phyloP scores from a whole-genome alignment of 2,329 filamentous ascomycete species.

The Ascochyta pisi region DNA sequence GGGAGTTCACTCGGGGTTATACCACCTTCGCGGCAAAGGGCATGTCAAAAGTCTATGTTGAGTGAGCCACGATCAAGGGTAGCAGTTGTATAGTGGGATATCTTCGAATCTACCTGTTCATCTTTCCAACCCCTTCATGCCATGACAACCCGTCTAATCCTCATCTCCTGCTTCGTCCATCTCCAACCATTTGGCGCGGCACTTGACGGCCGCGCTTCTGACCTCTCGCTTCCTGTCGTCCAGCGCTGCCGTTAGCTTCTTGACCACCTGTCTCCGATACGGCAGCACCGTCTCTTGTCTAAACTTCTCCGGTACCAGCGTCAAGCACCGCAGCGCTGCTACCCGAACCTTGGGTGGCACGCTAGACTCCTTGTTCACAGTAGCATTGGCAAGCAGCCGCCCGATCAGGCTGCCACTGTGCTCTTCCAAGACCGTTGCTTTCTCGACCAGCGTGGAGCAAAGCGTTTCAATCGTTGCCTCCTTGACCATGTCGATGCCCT shows the following conservation, averaged over 20 bases:
- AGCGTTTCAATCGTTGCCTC: slow-evolving; percentile 67
- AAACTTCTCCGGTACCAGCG: slow-evolving; percentile 56
- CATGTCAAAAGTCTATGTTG: slow-evolving; percentile 17
- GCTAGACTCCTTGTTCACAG: slow-evolving; percentile 21
- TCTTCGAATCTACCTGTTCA: slow-evolving; percentile 12
- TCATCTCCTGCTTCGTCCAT: slow-evolving; percentile 67
- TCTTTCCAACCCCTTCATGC: neutral
- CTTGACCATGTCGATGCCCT: slow-evolving; percentile 61
- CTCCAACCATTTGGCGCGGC: slow-evolving; percentile 65
- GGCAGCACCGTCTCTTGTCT: slow-evolving; percentile 61
- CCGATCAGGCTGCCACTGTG: slow-evolving; percentile 65
- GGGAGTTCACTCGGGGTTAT: slow-evolving; percentile 30
- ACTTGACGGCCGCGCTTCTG: slow-evolving; percentile 67
- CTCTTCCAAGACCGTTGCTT: slow-evolving; percentile 60
- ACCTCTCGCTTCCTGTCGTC: slow-evolving; percentile 70
- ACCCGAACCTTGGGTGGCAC: slow-evolving; percentile 54
- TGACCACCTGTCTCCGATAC: slow-evolving; percentile 64
- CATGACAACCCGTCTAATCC: slow-evolving; percentile 20
- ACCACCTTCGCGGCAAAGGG: slow-evolving; percentile 28
- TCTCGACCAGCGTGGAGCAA: slow-evolving; percentile 64
- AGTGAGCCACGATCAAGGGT: neutral
- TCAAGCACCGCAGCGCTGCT: slow-evolving; percentile 57
- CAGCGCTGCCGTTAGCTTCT: slow-evolving; percentile 60
- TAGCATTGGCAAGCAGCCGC: slow-evolving; percentile 59
- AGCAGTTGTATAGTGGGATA: slow-evolving; percentile 11